Evolutionary conservation across 768 basidiomycete genomes (phyloP).

Genomic region (Amanita rubescens): DNA sequence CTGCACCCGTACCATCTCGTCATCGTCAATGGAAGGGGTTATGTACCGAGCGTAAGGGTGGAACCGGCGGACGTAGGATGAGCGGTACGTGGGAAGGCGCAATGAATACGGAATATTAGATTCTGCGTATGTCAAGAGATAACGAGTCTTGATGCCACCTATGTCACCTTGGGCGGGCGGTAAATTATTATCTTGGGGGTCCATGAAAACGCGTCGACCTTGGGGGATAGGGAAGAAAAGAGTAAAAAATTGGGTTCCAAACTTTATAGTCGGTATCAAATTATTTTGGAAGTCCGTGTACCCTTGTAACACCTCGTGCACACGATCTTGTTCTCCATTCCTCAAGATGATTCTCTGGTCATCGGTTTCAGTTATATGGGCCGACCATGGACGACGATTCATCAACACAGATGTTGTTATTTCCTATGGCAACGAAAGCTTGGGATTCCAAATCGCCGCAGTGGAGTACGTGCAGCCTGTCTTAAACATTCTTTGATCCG

Average conservation of each 20-base stretch:
- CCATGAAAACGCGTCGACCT: neutral
- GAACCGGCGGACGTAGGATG: neutral
- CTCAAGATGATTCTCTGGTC: no score
- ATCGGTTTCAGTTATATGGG: no score
- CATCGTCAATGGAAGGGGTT: neutral
- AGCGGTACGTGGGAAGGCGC: constrained; percentile 1
- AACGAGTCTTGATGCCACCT: neutral
- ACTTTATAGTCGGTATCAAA: neutral
- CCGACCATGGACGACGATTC: no score
- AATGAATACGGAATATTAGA: neutral
- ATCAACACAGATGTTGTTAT: neutral
- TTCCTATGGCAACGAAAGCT: neutral
- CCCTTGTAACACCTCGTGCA: neutral
- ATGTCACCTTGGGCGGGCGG: neutral
- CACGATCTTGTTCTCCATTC: no score
- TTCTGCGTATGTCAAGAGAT: neutral
- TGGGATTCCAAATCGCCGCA: neutral
- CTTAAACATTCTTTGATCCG: no score
- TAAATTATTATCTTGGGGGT: neutral
- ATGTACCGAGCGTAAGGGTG: neutral
- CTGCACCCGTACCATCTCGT: neutral
- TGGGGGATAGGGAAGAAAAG: neutral
- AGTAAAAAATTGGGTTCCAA: neutral
- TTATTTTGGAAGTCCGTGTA: neutral
- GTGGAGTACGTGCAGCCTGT: neutral